A percentile compares a stretch with the other conserved stretches of the same genome.
phyloP scores from a whole-genome alignment of 208 protist genomes.

The Leishmania tropica region DNA sequence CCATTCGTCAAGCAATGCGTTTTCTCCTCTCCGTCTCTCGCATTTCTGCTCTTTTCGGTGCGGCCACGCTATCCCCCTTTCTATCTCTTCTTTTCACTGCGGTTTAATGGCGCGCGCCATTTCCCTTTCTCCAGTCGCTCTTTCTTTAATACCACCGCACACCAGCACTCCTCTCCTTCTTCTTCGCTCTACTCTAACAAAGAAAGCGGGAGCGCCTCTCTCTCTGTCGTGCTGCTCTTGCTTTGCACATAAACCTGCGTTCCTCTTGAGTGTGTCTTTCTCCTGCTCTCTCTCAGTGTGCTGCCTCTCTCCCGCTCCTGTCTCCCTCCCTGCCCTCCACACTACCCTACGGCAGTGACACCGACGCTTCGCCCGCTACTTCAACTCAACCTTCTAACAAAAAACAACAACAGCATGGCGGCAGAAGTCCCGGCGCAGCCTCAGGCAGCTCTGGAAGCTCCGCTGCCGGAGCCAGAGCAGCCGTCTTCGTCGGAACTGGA shows the following conservation, averaged over 20 bases:
- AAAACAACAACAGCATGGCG: background rate
- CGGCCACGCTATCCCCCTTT: background rate
- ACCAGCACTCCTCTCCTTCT: background rate
- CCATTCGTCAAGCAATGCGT: background rate
- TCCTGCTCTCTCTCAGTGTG: background rate
- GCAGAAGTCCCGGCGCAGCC: background rate
- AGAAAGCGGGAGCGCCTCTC: background rate
- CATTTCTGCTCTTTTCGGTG: background rate
- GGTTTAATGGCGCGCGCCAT: background rate
- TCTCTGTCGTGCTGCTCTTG: background rate
- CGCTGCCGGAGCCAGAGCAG: constrained; percentile 28
- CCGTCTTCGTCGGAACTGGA: constrained; percentile 21
- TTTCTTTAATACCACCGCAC: background rate
- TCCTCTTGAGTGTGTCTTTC: background rate
- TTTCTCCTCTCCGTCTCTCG: background rate
- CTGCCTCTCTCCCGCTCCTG: background rate
- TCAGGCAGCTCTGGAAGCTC: constrained; percentile 6
- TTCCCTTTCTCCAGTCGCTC: background rate
- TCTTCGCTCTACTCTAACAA: background rate
- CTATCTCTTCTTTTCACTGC: background rate
- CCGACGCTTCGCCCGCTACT: background rate
- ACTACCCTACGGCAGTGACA: background rate
- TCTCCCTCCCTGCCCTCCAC: background rate
- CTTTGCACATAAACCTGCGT: background rate
- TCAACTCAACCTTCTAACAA: background rate